These are phyloP conservation scores for Blastobotrys arbuscula DNA, from an alignment of 1,139 yeast genomes.

Conservation along the genomic window DNA sequence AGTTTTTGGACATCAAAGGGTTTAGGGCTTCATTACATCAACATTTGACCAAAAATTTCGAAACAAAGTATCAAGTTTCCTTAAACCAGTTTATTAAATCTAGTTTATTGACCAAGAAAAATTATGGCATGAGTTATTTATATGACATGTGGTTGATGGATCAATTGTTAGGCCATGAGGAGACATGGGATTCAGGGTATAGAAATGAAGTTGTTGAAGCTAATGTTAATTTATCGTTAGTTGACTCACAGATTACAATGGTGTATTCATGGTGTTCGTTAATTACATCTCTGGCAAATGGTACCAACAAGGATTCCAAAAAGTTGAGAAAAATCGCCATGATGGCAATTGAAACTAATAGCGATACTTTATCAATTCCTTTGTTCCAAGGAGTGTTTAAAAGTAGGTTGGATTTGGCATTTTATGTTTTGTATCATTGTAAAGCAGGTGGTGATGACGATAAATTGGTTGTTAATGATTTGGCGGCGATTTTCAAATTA, in stretches of 20 bases:
- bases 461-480: slow-evolving; percentile 14
- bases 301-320: slow-evolving; percentile 27
- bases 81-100: slow-evolving; percentile 45
- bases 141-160: slow-evolving; percentile 65
- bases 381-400: slow-evolving; percentile 48
- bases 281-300: slow-evolving; percentile 52
- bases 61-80: slow-evolving; percentile 41
- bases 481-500: slow-evolving; percentile 21
- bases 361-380: slow-evolving; percentile 41
- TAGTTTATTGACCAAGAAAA: slow-evolving; percentile 35
- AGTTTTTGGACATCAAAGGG: slow-evolving; percentile 37
- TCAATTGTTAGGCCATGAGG: slow-evolving; percentile 44
- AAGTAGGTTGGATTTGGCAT: slow-evolving; percentile 65
- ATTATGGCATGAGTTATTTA: slow-evolving; percentile 48
- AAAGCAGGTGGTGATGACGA: slow-evolving; percentile 4
- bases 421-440: slow-evolving; percentile 52
- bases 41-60: slow-evolving; percentile 43
- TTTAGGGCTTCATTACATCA: slow-evolving; percentile 45
- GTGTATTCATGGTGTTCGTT: slow-evolving; percentile 78
- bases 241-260: slow-evolving; percentile 61
- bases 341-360: slow-evolving; percentile 46
- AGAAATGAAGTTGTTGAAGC: slow-evolving; percentile 53
- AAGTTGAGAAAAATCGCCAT: slow-evolving; percentile 40
- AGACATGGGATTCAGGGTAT: slow-evolving; percentile 46
- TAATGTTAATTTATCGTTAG: slow-evolving; percentile 58